phyloP scores from a whole-genome alignment of 257 asterid species.

The Lycium ferocissimum region DNA sequence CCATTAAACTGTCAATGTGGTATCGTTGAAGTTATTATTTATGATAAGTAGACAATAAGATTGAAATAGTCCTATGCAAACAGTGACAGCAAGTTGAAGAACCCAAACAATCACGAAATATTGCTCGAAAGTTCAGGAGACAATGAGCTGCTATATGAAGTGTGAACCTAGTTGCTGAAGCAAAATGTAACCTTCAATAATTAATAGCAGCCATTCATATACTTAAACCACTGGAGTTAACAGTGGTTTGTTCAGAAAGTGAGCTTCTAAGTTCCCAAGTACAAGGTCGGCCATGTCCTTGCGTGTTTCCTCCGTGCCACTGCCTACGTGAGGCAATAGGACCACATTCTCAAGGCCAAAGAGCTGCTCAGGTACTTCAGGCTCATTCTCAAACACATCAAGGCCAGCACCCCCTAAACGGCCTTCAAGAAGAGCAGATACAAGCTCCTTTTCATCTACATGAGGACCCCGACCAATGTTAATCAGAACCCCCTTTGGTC shows the following conservation, averaged over 20 bases:
- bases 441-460: constrained; percentile 79
- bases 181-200: constrained; percentile 13
- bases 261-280: constrained; percentile 75
- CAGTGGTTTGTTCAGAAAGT: constrained; percentile 63
- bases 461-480: constrained; percentile 87
- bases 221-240: constrained; percentile 68
- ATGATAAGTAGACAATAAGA: not conserved
- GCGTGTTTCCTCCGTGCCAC: constrained; percentile 70
- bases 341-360: constrained; percentile 71
- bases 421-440: constrained; percentile 81
- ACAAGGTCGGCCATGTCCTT: constrained; percentile 82
- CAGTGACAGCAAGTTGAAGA: not conserved
- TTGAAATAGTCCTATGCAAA: not conserved
- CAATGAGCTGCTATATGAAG: not conserved
- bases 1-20: not conserved
- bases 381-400: constrained; percentile 84
- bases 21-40: not conserved
- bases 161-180: not conserved
- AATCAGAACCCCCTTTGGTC: constrained; percentile 75
- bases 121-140: not conserved
- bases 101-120: constrained; percentile 18
- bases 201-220: not conserved
- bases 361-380: constrained; percentile 68
- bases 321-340: constrained; percentile 79
- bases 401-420: constrained; percentile 92